A percentile compares a stretch with the other conserved stretches of the same genome.
Conservation (phyloP, 2,329 filamentous ascomycete species). For the Cytospora leucostoma region DNA sequence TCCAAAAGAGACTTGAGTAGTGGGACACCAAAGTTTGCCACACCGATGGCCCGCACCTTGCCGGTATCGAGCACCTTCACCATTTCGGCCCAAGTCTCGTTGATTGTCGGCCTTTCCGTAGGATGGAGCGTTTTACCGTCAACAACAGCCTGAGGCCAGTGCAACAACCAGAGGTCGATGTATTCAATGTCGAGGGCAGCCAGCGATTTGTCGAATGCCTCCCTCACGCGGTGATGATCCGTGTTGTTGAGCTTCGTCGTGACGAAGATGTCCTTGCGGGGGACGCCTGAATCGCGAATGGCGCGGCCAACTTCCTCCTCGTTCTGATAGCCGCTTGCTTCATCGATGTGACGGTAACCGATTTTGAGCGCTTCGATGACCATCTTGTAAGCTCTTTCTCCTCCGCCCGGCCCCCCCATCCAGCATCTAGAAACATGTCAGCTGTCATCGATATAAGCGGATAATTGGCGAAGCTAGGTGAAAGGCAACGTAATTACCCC, state of each 20-base stretch:
- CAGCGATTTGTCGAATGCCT: slow-evolving; percentile 36
- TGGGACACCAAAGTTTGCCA: slow-evolving; percentile 68
- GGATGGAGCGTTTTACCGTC: slow-evolving; percentile 12
- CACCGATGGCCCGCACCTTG: slow-evolving; percentile 66
- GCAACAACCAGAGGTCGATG: slow-evolving; percentile 57
- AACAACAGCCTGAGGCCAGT: slow-evolving; percentile 24
- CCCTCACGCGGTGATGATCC: slow-evolving; percentile 35
- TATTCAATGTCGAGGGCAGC: slow-evolving; percentile 53
- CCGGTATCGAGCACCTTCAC: slow-evolving; percentile 53
- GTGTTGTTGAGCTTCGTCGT: slow-evolving; percentile 37
- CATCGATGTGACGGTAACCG: slow-evolving; percentile 39
- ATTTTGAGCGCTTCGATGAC: slow-evolving; percentile 35
- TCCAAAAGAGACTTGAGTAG: slow-evolving; percentile 66
- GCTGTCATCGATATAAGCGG: background rate
- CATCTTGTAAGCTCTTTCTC: slow-evolving; percentile 20
- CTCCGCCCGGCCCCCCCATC: slow-evolving; percentile 20
- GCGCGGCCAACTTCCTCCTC: slow-evolving; percentile 37
- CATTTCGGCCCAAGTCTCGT: slow-evolving; percentile 27
- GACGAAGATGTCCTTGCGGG: slow-evolving; percentile 38
- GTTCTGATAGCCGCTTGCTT: slow-evolving; percentile 34
- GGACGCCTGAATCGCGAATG: slow-evolving; percentile 37
- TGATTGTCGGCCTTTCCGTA: slow-evolving; percentile 19
- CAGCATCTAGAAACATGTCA: slow-evolving; percentile 19
- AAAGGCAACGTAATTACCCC: background rate
- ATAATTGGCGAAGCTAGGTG: background rate